phyloP scores from a whole-genome alignment of 2,329 filamentous ascomycete genomes.

The Scleromitrula shiraiana region DNA sequence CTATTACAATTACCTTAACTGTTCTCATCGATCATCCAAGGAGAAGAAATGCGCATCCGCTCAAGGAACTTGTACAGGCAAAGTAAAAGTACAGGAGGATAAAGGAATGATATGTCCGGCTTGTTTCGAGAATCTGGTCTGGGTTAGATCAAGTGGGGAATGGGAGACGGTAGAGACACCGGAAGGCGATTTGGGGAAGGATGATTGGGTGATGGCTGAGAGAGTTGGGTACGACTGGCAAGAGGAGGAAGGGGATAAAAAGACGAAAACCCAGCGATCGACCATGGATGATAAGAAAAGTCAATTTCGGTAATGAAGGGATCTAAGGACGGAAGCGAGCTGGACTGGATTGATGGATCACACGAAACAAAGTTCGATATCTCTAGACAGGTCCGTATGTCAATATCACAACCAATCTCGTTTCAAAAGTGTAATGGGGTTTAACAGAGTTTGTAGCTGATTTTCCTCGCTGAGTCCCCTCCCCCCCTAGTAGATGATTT shows the following conservation, averaged over 20 bases:
- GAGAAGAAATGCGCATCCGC: not conserved
- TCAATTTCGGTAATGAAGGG: no score
- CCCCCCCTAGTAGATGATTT: no score
- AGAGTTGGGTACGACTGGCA: constrained; percentile 7
- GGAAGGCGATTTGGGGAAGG: not conserved
- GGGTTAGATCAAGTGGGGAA: constrained; percentile 5
- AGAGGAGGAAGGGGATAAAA: not conserved
- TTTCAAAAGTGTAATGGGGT: no score
- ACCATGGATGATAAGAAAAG: no score
- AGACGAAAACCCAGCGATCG: no score
- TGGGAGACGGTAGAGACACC: constrained; percentile 7
- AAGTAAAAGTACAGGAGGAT: not conserved
- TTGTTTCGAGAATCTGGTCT: constrained; percentile 1
- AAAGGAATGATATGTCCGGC: not conserved
- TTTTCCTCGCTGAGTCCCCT: no score
- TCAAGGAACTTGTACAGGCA: not conserved
- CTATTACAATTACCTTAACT: constrained; percentile 2
- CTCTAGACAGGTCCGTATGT: no score
- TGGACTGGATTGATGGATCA: no score
- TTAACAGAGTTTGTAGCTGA: no score
- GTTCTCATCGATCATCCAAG: not conserved
- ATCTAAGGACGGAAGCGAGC: no score
- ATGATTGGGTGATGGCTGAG: constrained; percentile 4
- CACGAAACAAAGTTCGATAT: no score
- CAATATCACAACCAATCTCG: no score